Conservation (phyloP, 2,329 filamentous ascomycete genomes). For the Sarocladiaceae sp. region DNA sequence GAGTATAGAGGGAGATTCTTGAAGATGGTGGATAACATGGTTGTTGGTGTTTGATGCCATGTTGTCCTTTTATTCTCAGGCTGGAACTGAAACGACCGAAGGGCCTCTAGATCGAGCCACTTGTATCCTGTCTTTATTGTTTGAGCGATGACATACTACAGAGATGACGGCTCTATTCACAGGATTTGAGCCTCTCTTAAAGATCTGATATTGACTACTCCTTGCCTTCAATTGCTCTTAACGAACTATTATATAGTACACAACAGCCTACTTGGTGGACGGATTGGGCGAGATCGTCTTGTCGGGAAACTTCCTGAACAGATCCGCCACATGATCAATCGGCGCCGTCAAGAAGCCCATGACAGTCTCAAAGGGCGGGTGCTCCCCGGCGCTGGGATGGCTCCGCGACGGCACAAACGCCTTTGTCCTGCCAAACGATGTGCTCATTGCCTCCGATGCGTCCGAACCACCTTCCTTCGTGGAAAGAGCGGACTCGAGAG, state of each 20-base stretch:
- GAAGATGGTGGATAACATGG: conserved; percentile 39
- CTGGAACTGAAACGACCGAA: background rate
- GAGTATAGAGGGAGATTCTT: conserved; percentile 57
- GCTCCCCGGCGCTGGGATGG: conserved; percentile 43
- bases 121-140: no score
- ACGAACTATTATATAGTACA: no score
- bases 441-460: conserved; percentile 29
- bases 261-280: conserved; percentile 10
- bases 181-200: no score
- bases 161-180: no score
- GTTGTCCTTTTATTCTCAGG: no score
- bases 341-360: conserved; percentile 49
- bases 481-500: conserved; percentile 36
- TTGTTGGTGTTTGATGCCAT: conserved; percentile 27
- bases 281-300: conserved; percentile 14
- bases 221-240: no score
- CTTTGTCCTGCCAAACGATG: conserved; percentile 45
- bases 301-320: conserved; percentile 49
- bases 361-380: conserved; percentile 49
- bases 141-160: no score
- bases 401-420: conserved; percentile 44
- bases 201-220: no score
- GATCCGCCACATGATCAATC: conserved; percentile 47
- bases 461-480: conserved; percentile 18
- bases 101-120: no score